A percentile compares a stretch with the other conserved stretches of the same genome.
Conservation (phyloP, 257 asterid species). For the Nicotiana obtusifolia region DNA sequence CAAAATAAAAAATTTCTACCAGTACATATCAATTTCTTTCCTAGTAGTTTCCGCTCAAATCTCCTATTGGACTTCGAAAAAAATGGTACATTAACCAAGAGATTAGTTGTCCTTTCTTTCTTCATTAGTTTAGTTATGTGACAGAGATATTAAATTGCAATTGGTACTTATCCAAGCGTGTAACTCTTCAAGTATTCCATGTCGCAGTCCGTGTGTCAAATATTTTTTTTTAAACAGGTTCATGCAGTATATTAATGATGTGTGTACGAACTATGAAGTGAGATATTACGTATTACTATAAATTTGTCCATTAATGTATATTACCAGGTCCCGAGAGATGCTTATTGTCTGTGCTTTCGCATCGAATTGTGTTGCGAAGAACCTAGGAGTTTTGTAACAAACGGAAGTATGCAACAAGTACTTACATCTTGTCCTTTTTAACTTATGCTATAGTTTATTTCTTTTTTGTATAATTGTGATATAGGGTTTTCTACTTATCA, state of each 20-base stretch:
- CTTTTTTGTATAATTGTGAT: too few species aligned
- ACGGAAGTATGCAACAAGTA: too few species aligned
- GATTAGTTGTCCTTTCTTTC: background rate
- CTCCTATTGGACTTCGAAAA: background rate
- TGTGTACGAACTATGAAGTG: background rate
- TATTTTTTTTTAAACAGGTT: background rate
- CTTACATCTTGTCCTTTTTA: too few species aligned
- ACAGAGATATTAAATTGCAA: background rate
- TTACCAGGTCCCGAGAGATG: background rate
- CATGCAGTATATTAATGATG: background rate
- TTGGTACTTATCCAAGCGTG: background rate
- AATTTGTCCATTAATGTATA: too few species aligned
- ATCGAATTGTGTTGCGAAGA: too few species aligned
- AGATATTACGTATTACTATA: too few species aligned
- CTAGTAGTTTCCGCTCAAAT: background rate
- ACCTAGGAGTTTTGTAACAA: too few species aligned
- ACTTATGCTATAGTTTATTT: too few species aligned
- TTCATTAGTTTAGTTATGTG: background rate
- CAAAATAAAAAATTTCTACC: background rate
- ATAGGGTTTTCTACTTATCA: too few species aligned
- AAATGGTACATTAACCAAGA: background rate
- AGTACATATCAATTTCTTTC: background rate
- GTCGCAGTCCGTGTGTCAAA: background rate
- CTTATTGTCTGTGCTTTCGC: too few species aligned
- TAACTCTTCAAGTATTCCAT: background rate